Conservation (phyloP, 345 rosid genomes). For the Stellera chamaejasme region DNA sequence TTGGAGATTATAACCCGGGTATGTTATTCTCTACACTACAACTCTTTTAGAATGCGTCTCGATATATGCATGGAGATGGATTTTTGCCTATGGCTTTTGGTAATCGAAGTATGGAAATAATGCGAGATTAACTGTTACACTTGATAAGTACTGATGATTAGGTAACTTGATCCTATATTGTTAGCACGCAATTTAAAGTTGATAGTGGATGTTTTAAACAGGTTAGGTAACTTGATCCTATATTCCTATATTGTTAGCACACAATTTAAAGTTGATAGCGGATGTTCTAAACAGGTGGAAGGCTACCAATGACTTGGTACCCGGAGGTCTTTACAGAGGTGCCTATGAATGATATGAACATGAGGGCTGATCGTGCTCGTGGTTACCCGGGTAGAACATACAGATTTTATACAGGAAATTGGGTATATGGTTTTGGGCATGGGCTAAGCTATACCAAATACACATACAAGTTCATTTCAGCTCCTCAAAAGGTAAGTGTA, state of each 20-base stretch:
- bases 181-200: conserved; percentile 3
- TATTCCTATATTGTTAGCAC: neutral
- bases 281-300: conserved; percentile 53
- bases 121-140: neutral
- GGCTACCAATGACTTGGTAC: conserved; percentile 90
- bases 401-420: conserved; percentile 62
- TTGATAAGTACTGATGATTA: too few relatives aligned
- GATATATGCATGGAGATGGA: neutral
- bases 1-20: conserved; percentile 90
- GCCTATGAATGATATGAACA: conserved; percentile 79
- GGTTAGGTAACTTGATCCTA: conserved; percentile 21
- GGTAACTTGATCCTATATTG: too few relatives aligned
- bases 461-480: conserved; percentile 49
- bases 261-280: conserved; percentile 11
- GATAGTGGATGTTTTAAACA: conserved; percentile 22
- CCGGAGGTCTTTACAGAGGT: conserved; percentile 67
- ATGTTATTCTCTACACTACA: conserved; percentile 14
- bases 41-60: conserved; percentile 1
- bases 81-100: conserved; percentile 2
- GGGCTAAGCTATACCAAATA: conserved; percentile 75
- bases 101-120: conserved; percentile 3
- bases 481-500: conserved; percentile 44
- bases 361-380: conserved; percentile 62
- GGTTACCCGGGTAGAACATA: conserved; percentile 93
- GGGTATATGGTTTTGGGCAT: conserved; percentile 59